Percentiles rank a stretch among this genome's conserved stretches.
phyloP scores from a whole-genome alignment of 768 basidiomycete genomes.

The Kwoniella europaea region DNA sequence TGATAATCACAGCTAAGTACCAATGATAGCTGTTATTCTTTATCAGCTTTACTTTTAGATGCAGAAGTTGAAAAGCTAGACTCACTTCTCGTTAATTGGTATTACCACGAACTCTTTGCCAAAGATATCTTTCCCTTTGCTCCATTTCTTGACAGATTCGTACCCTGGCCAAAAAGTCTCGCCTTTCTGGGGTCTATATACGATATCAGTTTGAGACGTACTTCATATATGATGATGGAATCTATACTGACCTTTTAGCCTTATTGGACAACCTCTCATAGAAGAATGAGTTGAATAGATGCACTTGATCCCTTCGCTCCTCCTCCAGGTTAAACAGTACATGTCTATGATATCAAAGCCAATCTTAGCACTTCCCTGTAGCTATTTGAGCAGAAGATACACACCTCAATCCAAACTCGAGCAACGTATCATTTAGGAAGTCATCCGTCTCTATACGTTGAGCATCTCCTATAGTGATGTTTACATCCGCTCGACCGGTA shows the following conservation, averaged over 20 bases:
- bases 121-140: conserved; percentile 74
- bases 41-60: not conserved
- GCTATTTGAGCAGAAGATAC: conserved; percentile 47
- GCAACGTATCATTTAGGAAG: conserved; percentile 93
- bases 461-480: conserved; percentile 78
- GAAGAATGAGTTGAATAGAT: conserved; percentile 97
- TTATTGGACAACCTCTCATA: conserved; percentile 88
- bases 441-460: conserved; percentile 75
- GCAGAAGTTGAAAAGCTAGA: conserved; percentile 1
- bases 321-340: conserved; percentile 60
- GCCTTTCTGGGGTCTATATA: conserved; percentile 3
- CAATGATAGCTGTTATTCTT: conserved; percentile 75
- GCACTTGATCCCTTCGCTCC: conserved; percentile 71
- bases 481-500: conserved; percentile 61
- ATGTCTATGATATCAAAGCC: conserved; percentile 17
- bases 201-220: not conserved
- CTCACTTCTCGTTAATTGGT: conserved; percentile 95
- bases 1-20: conserved; percentile 93
- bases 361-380: not conserved
- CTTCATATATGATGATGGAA: not conserved
- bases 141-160: conserved; percentile 90
- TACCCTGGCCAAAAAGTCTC: conserved; percentile 61
- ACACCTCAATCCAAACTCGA: conserved; percentile 93
- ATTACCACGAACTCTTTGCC: conserved; percentile 89
- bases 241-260: conserved; percentile 33